Conservation (phyloP, 2,329 filamentous ascomycete species). For the Phyllosticta citrichinensis region DNA sequence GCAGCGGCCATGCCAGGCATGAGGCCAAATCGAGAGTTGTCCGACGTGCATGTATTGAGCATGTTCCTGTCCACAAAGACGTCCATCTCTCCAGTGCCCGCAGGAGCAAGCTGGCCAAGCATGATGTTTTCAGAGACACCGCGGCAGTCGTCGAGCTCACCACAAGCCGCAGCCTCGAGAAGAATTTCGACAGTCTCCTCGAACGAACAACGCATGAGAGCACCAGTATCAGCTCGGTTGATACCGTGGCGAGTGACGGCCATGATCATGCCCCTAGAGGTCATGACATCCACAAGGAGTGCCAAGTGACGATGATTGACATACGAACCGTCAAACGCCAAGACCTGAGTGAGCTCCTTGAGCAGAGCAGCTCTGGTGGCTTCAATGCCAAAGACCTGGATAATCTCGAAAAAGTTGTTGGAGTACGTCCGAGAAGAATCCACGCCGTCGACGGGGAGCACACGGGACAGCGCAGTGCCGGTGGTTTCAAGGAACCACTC, state of each 20-base stretch:
- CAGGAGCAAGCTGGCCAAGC: constrained; percentile 91
- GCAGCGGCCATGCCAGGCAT: constrained; percentile 72
- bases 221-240: constrained; percentile 94
- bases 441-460: constrained; percentile 79
- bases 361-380: constrained; percentile 80
- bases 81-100: constrained; percentile 94
- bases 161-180: constrained; percentile 85
- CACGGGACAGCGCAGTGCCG: constrained; percentile 75
- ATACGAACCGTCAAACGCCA: constrained; percentile 98
- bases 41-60: constrained; percentile 58
- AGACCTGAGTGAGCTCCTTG: constrained; percentile 78
- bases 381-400: constrained; percentile 93
- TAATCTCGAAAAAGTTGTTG: constrained; percentile 91
- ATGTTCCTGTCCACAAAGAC: constrained; percentile 89
- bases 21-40: constrained; percentile 53
- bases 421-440: constrained; percentile 79
- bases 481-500: constrained; percentile 97
- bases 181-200: constrained; percentile 99
- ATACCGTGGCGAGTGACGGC: constrained; percentile 97
- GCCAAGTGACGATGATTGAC: constrained; percentile 98
- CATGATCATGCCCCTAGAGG: constrained; percentile 83
- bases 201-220: constrained; percentile 98
- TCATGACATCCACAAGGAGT: constrained; percentile 95
- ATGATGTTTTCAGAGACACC: constrained; percentile 99
- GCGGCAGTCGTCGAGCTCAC: constrained; percentile 93